These are phyloP conservation scores for Capsicum baccatum DNA, from an alignment of 257 asterid genomes.

Conservation along the genomic window DNA sequence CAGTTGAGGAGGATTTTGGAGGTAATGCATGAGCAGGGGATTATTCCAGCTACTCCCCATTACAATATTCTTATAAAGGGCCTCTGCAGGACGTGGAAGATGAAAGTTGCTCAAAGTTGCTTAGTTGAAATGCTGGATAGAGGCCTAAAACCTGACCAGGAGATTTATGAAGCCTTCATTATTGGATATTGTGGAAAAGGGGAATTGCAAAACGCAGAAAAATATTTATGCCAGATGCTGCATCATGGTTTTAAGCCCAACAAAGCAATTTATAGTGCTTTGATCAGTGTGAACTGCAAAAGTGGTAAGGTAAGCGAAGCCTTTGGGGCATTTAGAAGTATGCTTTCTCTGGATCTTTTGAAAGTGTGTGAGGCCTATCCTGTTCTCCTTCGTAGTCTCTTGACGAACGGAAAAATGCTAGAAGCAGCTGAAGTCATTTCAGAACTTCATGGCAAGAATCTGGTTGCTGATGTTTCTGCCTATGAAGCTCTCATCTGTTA, in stretches of 20 bases:
- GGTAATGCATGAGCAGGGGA: constrained; percentile 31
- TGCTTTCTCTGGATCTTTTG: constrained; percentile 8
- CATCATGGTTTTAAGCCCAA: constrained; percentile 33
- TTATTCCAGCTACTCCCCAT: constrained; percentile 21
- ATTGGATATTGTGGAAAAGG: constrained; percentile 28
- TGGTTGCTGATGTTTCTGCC: neutral
- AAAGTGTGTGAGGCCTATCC: constrained; percentile 19
- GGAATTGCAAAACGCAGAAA: constrained; percentile 30
- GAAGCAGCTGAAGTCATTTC: constrained; percentile 26
- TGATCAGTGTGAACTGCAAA: constrained; percentile 29
- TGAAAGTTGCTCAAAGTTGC: constrained; percentile 26
- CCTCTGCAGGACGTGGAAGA: constrained; percentile 26
- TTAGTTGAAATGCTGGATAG: constrained; percentile 32
- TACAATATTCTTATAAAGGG: constrained; percentile 31
- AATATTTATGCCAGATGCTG: constrained; percentile 34
- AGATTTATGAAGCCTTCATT: constrained; percentile 32
- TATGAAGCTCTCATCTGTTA: constrained; percentile 7
- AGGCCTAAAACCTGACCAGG: constrained; percentile 34
- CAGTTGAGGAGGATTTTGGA: constrained; percentile 13
- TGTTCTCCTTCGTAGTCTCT: neutral
- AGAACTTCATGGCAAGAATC: constrained; percentile 23
- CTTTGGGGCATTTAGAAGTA: constrained; percentile 26
- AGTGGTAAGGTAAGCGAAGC: constrained; percentile 22
- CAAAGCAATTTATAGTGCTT: constrained; percentile 21
- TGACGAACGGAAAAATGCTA: constrained; percentile 9